Evolutionary conservation across 768 basidiomycete genomes (phyloP).

Genomic region (Leccinum broughii): DNA sequence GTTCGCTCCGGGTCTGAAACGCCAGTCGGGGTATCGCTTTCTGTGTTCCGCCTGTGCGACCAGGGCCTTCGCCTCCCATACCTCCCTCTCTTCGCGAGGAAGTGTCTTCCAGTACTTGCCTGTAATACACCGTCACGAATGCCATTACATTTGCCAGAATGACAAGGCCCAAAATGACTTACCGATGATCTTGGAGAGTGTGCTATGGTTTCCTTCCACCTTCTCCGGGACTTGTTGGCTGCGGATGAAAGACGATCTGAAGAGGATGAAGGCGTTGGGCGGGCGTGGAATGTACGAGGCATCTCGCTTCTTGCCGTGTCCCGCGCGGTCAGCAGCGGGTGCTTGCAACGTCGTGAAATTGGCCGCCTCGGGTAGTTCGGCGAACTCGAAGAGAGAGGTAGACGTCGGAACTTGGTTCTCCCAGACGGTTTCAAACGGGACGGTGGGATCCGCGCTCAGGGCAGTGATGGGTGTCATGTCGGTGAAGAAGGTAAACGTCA

Average conservation of each 20-base stretch:
- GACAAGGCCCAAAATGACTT: neutral
- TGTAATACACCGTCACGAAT: slow-evolving; percentile 25
- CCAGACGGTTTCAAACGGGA: slow-evolving; percentile 37
- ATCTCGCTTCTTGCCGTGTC: slow-evolving; percentile 64
- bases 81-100: slow-evolving; percentile 61
- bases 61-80: slow-evolving; percentile 76
- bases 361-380: slow-evolving; percentile 19
- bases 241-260: slow-evolving; percentile 75
- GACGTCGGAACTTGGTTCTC: slow-evolving; percentile 16
- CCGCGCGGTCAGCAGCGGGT: slow-evolving; percentile 35
- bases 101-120: slow-evolving; percentile 78
- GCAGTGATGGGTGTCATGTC: slow-evolving; percentile 58
- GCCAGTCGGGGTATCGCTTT: slow-evolving; percentile 76
- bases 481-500: slow-evolving; percentile 64
- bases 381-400: slow-evolving; percentile 21
- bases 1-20: slow-evolving; percentile 68
- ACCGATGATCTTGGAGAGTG: slow-evolving; percentile 83
- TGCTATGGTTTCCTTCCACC: slow-evolving; percentile 80
- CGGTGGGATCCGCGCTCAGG: slow-evolving; percentile 37
- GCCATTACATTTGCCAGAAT: neutral
- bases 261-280: slow-evolving; percentile 85
- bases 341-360: slow-evolving; percentile 25
- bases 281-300: slow-evolving; percentile 79
- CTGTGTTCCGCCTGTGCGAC: slow-evolving; percentile 75
- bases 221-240: slow-evolving; percentile 72